Conservation (phyloP, 495 filamentous ascomycete species). For the Entonaema liquescens region DNA sequence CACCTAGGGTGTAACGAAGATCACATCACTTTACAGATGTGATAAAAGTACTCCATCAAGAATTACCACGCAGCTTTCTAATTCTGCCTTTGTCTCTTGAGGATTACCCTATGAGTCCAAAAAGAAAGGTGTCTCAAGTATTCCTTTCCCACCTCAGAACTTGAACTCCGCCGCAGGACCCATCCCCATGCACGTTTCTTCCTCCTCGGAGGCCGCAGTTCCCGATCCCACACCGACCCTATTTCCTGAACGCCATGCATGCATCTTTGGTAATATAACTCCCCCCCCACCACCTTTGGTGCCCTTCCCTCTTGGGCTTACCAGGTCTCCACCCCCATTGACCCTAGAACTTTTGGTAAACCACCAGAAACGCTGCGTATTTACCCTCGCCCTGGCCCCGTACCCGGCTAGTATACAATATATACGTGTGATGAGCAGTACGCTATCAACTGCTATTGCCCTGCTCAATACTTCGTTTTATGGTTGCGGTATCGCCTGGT, state of each 20-base stretch:
- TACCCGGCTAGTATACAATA: slow-evolving; percentile 45
- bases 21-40: background rate
- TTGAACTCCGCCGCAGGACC: slow-evolving; percentile 33
- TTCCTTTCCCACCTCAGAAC: slow-evolving; percentile 17
- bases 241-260: slow-evolving; percentile 47
- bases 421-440: slow-evolving; percentile 35
- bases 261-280: slow-evolving; percentile 41
- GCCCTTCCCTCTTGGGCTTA: slow-evolving; percentile 4
- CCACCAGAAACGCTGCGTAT: slow-evolving; percentile 7
- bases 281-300: slow-evolving; percentile 24
- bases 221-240: slow-evolving; percentile 30
- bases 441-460: slow-evolving; percentile 12
- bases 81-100: slow-evolving; percentile 14
- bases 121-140: slow-evolving; percentile 1
- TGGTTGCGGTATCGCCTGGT: slow-evolving; percentile 7
- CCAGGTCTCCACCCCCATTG: slow-evolving; percentile 12
- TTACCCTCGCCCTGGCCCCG: background rate
- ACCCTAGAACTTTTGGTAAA: slow-evolving; percentile 14
- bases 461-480: slow-evolving; percentile 9
- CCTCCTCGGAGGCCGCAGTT: slow-evolving; percentile 25
- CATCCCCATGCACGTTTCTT: slow-evolving; percentile 28
- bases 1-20: background rate
- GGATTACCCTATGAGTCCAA: background rate
- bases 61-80: slow-evolving; percentile 12
- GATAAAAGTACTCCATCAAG: slow-evolving; percentile 4